A percentile compares a stretch with the other conserved stretches of the same genome.
These are phyloP conservation scores for Elaeagnus macrophylla DNA, from an alignment of 306 rosid genomes.

Conservation along the genomic window DNA sequence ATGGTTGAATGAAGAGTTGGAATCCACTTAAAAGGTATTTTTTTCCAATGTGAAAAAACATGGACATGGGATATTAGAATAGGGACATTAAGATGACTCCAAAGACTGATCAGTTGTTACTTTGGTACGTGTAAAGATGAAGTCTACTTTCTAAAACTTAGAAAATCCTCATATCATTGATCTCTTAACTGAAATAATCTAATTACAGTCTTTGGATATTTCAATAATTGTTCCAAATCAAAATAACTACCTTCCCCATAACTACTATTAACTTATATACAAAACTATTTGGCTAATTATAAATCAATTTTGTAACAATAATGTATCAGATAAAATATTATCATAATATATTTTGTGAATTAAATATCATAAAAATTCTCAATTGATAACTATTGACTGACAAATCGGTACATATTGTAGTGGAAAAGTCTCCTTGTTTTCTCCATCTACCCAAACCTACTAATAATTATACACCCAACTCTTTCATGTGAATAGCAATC, in stretches of 20 bases:
- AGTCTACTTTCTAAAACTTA: constrained; percentile 25
- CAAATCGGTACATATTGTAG: too few species aligned
- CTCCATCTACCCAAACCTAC: constrained; percentile 21
- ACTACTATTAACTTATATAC: too few species aligned
- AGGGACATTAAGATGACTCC: constrained; percentile 53
- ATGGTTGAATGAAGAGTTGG: constrained; percentile 97
- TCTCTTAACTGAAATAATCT: constrained; percentile 30
- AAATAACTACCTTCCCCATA: background rate
- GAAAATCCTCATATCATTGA: constrained; percentile 28
- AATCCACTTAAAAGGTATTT: constrained; percentile 73
- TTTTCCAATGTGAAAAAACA: constrained; percentile 38
- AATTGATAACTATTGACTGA: too few species aligned
- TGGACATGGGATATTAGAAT: constrained; percentile 34
- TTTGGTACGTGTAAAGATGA: constrained; percentile 79
- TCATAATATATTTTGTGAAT: too few species aligned
- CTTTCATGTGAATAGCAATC: too few species aligned
- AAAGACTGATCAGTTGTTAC: constrained; percentile 31
- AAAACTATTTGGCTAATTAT: background rate
- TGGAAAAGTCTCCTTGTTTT: constrained; percentile 27
- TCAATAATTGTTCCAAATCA: constrained; percentile 31
- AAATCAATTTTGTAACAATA: too few species aligned
- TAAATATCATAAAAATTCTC: too few species aligned
- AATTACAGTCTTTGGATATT: constrained; percentile 11
- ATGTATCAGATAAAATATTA: too few species aligned
- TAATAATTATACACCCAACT: background rate